Conservation (phyloP, 306 rosid genomes). For the Lathyrus sativus region DNA sequence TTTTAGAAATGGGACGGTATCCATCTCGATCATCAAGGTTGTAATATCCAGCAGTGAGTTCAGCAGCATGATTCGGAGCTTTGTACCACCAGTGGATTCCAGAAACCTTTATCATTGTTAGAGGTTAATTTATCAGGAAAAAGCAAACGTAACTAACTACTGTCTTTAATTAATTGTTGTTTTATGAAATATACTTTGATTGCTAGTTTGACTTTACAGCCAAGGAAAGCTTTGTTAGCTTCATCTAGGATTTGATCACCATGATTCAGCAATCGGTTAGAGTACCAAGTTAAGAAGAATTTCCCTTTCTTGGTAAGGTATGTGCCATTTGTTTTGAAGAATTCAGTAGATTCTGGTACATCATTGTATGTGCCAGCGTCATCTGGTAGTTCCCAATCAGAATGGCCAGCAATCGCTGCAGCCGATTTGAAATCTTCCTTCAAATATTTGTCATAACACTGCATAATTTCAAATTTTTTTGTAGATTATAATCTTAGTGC, state of each 20-base stretch:
- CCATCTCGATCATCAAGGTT: slow-evolving; percentile 73
- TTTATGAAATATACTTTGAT: slow-evolving; percentile 61
- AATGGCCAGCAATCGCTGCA: slow-evolving; percentile 60
- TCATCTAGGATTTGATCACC: slow-evolving; percentile 77
- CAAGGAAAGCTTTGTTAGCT: slow-evolving; percentile 73
- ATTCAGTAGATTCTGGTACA: slow-evolving; percentile 62
- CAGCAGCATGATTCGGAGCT: slow-evolving; percentile 71
- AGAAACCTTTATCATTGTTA: slow-evolving; percentile 57
- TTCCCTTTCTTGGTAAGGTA: slow-evolving; percentile 72
- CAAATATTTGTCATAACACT: slow-evolving; percentile 88
- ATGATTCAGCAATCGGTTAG: slow-evolving; percentile 68
- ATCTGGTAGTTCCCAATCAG: slow-evolving; percentile 82
- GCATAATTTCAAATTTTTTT: slow-evolving; percentile 40
- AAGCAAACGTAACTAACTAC: slow-evolving; percentile 5
- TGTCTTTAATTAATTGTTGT: not conserved
- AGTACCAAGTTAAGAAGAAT: slow-evolving; percentile 90
- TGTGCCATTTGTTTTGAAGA: slow-evolving; percentile 69
- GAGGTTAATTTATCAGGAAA: slow-evolving; percentile 14
- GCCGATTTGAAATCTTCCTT: slow-evolving; percentile 68
- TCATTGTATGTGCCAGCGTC: slow-evolving; percentile 81
- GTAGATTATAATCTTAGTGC: not conserved
- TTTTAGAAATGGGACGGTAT: slow-evolving; percentile 76
- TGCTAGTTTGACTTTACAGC: slow-evolving; percentile 65
- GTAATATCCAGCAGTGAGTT: slow-evolving; percentile 84
- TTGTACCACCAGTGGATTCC: slow-evolving; percentile 95